phyloP scores from a whole-genome alignment of 1,139 yeast species.

The Candida sp. region DNA sequence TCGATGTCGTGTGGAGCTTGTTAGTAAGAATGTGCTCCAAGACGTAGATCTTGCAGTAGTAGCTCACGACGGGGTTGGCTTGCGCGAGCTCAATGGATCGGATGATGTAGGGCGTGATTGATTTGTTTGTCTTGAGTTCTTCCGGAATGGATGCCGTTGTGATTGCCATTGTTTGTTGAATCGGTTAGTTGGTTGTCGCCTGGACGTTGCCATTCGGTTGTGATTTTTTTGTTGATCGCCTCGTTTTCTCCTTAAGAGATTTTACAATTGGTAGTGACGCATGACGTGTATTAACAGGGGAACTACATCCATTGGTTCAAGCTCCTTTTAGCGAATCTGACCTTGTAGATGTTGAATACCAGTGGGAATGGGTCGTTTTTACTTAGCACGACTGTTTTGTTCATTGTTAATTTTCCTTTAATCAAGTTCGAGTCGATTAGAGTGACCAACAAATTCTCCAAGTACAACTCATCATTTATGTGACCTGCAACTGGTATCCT shows the following conservation, averaged over 20 bases:
- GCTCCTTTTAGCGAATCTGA: constrained; percentile 8
- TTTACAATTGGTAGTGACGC: background rate
- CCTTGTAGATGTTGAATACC: constrained; percentile 31
- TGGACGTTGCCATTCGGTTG: background rate
- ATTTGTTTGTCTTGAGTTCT: constrained; percentile 34
- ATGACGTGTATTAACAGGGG: background rate
- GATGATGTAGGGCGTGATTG: constrained; percentile 46
- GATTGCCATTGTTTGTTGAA: constrained; percentile 11
- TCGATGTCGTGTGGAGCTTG: constrained; percentile 57
- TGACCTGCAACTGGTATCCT: constrained; percentile 17
- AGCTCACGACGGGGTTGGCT: constrained; percentile 58
- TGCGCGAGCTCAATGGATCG: constrained; percentile 55
- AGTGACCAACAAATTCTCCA: constrained; percentile 54
- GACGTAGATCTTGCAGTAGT: constrained; percentile 63
- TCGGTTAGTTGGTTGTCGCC: too few species aligned
- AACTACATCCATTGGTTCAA: constrained; percentile 14
- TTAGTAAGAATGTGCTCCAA: constrained; percentile 66
- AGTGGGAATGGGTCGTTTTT: constrained; percentile 55
- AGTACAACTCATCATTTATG: constrained; percentile 27
- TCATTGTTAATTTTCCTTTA: constrained; percentile 55
- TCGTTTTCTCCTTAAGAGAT: background rate
- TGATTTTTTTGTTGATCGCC: too few species aligned
- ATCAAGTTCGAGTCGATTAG: constrained; percentile 57
- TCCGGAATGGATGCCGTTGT: constrained; percentile 28
- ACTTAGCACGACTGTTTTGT: constrained; percentile 50